A percentile compares a stretch with the other conserved stretches of the same genome.
phyloP scores from a whole-genome alignment of 495 filamentous ascomycete species.

The Jackrogersella multiformis region DNA sequence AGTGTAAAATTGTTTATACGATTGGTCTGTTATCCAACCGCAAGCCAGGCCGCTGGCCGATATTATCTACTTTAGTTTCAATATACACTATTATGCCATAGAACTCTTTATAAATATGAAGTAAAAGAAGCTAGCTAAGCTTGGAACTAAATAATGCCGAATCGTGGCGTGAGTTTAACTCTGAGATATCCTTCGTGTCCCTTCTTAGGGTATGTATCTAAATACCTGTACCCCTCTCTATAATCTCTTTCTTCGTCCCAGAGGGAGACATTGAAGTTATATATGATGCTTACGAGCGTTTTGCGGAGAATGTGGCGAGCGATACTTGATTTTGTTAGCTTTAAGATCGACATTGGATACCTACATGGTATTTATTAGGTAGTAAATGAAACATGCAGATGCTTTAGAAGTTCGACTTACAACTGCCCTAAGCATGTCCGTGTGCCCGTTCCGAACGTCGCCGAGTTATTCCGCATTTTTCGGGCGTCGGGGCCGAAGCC shows the following conservation, averaged over 20 bases:
- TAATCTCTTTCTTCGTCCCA: not conserved
- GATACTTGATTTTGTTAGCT: not conserved
- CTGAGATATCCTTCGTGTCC: constrained; percentile 2
- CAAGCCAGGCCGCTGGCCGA: no score
- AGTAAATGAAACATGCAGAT: not conserved
- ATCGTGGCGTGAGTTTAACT: constrained; percentile 1
- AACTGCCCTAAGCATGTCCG: constrained; percentile 2
- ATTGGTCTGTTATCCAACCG: no score
- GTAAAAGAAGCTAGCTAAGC: not conserved
- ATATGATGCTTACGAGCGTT: not conserved
- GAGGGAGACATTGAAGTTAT: not conserved
- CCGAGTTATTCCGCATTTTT: constrained; percentile 7
- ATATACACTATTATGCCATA: not conserved
- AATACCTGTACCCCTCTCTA: not conserved
- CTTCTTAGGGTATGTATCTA: constrained; percentile 4
- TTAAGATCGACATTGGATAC: not conserved
- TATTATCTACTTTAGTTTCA: not conserved
- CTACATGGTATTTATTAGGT: not conserved
- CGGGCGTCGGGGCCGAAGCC: not conserved
- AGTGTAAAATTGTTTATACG: no score
- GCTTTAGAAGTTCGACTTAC: not conserved
- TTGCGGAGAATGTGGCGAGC: constrained; percentile 1
- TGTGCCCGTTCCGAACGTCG: not conserved
- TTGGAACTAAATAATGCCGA: not conserved
- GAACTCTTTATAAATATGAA: not conserved